A percentile compares a stretch with the other conserved stretches of the same genome.
These are phyloP conservation scores for Pleurotus ostreatus DNA, from an alignment of 768 basidiomycete species.

Conservation along the genomic window DNA sequence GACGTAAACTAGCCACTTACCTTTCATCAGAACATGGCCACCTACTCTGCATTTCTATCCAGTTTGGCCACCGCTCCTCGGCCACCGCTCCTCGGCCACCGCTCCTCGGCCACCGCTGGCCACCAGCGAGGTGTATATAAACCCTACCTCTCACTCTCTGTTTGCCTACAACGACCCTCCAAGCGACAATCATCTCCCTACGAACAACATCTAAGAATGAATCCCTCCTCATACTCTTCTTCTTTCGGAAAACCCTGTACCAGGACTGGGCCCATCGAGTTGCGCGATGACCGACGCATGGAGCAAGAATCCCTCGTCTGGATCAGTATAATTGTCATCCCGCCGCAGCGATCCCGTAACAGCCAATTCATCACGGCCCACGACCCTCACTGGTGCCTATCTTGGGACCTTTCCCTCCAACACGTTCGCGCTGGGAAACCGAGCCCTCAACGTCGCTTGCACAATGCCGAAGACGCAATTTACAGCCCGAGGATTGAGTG, in stretches of 20 bases:
- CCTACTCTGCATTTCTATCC: no score
- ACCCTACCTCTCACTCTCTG: no score
- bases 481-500: background rate
- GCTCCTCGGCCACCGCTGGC: no score
- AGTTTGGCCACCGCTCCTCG: no score
- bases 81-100: no score
- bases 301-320: background rate
- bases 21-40: no score
- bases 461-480: background rate
- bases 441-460: background rate
- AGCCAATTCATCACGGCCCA: background rate
- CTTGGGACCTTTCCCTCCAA: background rate
- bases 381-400: background rate
- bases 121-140: no score
- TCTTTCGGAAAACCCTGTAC: background rate
- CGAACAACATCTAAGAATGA: no score
- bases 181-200: no score
- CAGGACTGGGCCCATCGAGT: background rate
- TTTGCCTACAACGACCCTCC: no score
- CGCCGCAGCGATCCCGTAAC: background rate
- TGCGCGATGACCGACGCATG: background rate
- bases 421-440: background rate
- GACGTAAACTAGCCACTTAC: no score
- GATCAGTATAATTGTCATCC: background rate
- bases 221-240: background rate